phyloP scores from a whole-genome alignment of 192 early-diverging fungal genomes.

The Rhizophagus clarus region DNA sequence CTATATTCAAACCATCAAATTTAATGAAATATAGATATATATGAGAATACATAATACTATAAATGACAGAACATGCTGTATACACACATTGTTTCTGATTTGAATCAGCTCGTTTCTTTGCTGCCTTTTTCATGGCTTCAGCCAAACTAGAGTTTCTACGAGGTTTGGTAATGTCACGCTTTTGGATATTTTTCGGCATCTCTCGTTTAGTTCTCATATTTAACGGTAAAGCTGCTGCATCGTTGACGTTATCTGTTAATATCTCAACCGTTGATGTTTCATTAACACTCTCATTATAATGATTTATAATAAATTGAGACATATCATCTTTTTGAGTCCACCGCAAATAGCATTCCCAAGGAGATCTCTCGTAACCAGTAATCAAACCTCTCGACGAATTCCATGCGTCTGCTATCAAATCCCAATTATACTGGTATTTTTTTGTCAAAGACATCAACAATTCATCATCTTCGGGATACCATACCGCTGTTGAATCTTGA shows the following conservation, averaged over 20 bases:
- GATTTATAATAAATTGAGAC: conserved; percentile 26
- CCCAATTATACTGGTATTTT: conserved; percentile 68
- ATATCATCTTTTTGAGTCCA: conserved; percentile 58
- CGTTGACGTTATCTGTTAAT: conserved; percentile 8
- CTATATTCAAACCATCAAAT: not conserved
- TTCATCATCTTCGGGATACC: conserved; percentile 61
- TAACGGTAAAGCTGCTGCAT: conserved; percentile 37
- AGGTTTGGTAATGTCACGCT: conserved; percentile 22
- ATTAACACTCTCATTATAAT: not conserved
- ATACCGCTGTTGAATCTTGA: conserved; percentile 34
- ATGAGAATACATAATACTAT: not conserved
- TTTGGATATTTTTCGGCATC: conserved; percentile 34
- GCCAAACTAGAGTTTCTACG: conserved; percentile 58
- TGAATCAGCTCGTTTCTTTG: conserved; percentile 58
- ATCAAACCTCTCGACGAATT: conserved; percentile 50
- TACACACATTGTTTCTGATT: conserved; percentile 38
- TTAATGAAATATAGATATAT: not conserved
- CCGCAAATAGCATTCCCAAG: conserved; percentile 69
- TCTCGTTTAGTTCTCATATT: conserved; percentile 47
- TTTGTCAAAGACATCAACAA: conserved; percentile 55
- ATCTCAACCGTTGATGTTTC: conserved; percentile 12
- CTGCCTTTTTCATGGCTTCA: conserved; percentile 63
- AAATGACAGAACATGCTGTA: conserved; percentile 33
- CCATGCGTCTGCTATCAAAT: conserved; percentile 63
- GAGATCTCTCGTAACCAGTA: conserved; percentile 52